Conservation (phyloP, 148 eudicot genomes). For the Nyssa sinensis region DNA sequence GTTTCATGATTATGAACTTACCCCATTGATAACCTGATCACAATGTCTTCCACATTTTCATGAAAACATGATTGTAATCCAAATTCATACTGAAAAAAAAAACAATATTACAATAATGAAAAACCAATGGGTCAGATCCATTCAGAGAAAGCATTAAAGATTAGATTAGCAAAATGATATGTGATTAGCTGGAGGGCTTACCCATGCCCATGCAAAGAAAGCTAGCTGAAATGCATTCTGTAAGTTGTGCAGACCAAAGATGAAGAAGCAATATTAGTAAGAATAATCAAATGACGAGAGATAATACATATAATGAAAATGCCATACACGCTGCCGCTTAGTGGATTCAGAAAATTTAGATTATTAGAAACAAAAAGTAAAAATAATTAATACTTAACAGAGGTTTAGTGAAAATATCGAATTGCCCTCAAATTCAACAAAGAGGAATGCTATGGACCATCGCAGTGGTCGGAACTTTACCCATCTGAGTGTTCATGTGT, state of each 20-base stretch:
- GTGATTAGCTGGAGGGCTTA: not conserved
- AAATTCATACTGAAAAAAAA: constrained; percentile 31
- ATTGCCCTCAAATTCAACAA: no score
- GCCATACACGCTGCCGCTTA: no score
- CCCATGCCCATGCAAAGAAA: constrained; percentile 39
- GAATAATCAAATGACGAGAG: no score
- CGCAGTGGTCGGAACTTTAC: no score
- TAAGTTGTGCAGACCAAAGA: not conserved
- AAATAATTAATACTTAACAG: no score
- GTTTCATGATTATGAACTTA: constrained; percentile 7
- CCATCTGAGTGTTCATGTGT: no score
- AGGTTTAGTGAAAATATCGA: no score
- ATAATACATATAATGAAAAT: not conserved
- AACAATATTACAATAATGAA: not conserved
- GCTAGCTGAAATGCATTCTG: constrained; percentile 49
- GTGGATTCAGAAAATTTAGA: no score
- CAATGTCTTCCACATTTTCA: constrained; percentile 29
- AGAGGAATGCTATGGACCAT: no score
- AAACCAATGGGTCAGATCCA: not conserved
- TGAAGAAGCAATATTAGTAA: not conserved
- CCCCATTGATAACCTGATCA: constrained; percentile 47
- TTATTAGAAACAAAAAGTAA: no score
- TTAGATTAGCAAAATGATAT: not conserved
- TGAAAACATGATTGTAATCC: constrained; percentile 43
- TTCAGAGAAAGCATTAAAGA: not conserved